Conservation (phyloP, 345 rosid genomes). For the Stellera chamaejasme region DNA sequence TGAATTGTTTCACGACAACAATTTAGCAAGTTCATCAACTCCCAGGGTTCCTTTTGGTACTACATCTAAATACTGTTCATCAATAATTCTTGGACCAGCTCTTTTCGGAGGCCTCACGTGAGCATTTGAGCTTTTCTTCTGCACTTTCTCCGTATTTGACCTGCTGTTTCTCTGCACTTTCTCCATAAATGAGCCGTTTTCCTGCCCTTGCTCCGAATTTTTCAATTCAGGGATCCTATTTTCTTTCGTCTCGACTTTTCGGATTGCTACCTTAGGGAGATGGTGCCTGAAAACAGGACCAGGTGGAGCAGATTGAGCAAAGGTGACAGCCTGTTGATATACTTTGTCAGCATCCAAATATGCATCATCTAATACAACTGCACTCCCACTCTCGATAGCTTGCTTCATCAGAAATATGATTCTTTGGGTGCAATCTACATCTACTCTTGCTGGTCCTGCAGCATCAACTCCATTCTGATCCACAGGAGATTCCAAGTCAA, state of each 20-base stretch:
- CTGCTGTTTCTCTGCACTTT: slow-evolving; percentile 15
- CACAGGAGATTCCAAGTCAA: slow-evolving; percentile 1
- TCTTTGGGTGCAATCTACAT: slow-evolving; percentile 24
- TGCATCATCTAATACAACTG: slow-evolving; percentile 39
- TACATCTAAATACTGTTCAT: slow-evolving; percentile 23
- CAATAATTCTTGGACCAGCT: slow-evolving; percentile 15
- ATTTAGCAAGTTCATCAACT: slow-evolving; percentile 85
- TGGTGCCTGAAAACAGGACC: slow-evolving; percentile 50
- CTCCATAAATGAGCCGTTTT: slow-evolving; percentile 16
- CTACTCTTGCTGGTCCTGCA: slow-evolving; percentile 16
- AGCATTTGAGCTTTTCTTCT: slow-evolving; percentile 17
- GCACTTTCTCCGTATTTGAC: slow-evolving; percentile 10
- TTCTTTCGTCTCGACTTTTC: slow-evolving; percentile 33
- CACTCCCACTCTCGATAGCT: slow-evolving; percentile 71
- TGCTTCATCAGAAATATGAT: slow-evolving; percentile 43
- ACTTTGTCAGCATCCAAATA: slow-evolving; percentile 53
- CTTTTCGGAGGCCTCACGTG: slow-evolving; percentile 19
- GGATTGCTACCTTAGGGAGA: slow-evolving; percentile 23
- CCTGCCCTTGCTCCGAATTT: slow-evolving; percentile 14
- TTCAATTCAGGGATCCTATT: slow-evolving; percentile 17
- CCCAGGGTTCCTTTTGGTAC: slow-evolving; percentile 51
- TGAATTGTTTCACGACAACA: slow-evolving; percentile 33
- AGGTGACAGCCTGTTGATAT: slow-evolving; percentile 43
- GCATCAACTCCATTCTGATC: slow-evolving; percentile 12
- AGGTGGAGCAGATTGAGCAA: slow-evolving; percentile 47